A percentile compares a stretch with the other conserved stretches of the same genome.
Evolutionary conservation across 495 filamentous ascomycete species (phyloP).

Genomic region (Ramalina peruviana): DNA sequence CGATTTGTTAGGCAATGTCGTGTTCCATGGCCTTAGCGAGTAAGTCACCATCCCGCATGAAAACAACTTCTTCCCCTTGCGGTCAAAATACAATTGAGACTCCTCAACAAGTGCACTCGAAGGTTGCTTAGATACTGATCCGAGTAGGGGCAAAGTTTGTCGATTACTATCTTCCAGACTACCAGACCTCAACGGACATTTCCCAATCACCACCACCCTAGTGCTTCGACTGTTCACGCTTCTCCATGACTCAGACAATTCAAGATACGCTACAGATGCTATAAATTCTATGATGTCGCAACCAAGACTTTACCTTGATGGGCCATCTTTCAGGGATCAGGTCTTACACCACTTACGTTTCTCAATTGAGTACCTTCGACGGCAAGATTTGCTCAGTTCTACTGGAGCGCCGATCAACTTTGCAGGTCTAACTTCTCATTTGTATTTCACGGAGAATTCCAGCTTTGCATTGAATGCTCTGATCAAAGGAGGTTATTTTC

Average conservation of each 20-base stretch:
- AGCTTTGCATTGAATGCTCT: slow-evolving; percentile 64
- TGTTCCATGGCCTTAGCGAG: slow-evolving; percentile 41
- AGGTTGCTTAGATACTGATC: slow-evolving; percentile 40
- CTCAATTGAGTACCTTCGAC: slow-evolving; percentile 64
- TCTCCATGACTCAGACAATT: slow-evolving; percentile 47
- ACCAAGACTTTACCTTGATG: slow-evolving; percentile 53
- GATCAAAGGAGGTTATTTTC: slow-evolving; percentile 52
- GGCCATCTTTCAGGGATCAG: slow-evolving; percentile 43
- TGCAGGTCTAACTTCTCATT: slow-evolving; percentile 47
- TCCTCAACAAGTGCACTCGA: background rate
- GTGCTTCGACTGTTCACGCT: slow-evolving; percentile 55
- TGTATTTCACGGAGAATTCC: slow-evolving; percentile 60
- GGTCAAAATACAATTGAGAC: background rate
- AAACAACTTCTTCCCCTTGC: background rate
- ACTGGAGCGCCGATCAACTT: slow-evolving; percentile 55
- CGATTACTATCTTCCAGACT: slow-evolving; percentile 56
- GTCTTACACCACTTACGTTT: slow-evolving; percentile 64
- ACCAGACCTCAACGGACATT: slow-evolving; percentile 62
- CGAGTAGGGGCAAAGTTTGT: slow-evolving; percentile 38
- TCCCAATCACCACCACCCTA: slow-evolving; percentile 60
- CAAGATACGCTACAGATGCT: slow-evolving; percentile 42
- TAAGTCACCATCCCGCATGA: background rate
- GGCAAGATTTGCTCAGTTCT: slow-evolving; percentile 46
- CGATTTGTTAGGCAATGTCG: slow-evolving; percentile 66
- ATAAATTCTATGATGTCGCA: slow-evolving; percentile 55